A percentile compares a stretch with the other conserved stretches of the same genome.
Conservation (phyloP, 441 rosid species). For the Bruguiera hainesii region DNA sequence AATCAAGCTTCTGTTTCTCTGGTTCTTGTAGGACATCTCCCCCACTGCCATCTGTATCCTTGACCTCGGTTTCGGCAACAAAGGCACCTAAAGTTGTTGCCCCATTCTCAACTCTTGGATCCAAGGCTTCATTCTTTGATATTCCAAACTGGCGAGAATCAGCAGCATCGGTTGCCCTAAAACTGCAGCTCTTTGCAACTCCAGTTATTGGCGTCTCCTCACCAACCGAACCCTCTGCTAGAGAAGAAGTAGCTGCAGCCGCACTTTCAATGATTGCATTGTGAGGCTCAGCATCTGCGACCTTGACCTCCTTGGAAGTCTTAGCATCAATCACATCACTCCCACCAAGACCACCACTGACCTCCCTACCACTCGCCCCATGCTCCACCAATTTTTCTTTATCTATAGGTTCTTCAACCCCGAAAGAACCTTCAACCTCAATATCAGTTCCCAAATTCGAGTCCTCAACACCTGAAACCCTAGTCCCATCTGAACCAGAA, state of each 20-base stretch:
- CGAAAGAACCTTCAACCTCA: background rate
- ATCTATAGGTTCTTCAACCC: no score
- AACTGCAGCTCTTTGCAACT: conserved; percentile 11
- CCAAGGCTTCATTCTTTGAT: conserved; percentile 11
- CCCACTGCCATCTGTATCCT: conserved; percentile 16
- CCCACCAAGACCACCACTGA: no score
- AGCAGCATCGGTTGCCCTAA: background rate
- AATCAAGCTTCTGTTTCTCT: conserved; percentile 18
- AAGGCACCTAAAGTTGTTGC: background rate
- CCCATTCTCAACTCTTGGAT: conserved; percentile 22
- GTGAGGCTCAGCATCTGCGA: conserved; percentile 4
- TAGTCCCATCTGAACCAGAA: conserved; percentile 7
- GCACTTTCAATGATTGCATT: conserved; percentile 9
- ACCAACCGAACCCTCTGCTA: conserved; percentile 9
- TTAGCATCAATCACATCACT: conserved; percentile 15
- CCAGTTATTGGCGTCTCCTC: conserved; percentile 22
- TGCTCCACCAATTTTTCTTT: no score
- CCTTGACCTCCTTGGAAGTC: conserved; percentile 8
- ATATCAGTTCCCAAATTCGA: background rate
- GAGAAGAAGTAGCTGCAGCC: conserved; percentile 11
- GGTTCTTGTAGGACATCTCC: conserved; percentile 14
- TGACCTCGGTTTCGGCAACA: conserved; percentile 7
- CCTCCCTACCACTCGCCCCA: no score
- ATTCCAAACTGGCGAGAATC: conserved; percentile 15
- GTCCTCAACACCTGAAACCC: conserved; percentile 16